Percentiles rank a stretch among this genome's conserved stretches.
Conservation (phyloP, 495 filamentous ascomycete species). For the Hypoxylon fuscum region DNA sequence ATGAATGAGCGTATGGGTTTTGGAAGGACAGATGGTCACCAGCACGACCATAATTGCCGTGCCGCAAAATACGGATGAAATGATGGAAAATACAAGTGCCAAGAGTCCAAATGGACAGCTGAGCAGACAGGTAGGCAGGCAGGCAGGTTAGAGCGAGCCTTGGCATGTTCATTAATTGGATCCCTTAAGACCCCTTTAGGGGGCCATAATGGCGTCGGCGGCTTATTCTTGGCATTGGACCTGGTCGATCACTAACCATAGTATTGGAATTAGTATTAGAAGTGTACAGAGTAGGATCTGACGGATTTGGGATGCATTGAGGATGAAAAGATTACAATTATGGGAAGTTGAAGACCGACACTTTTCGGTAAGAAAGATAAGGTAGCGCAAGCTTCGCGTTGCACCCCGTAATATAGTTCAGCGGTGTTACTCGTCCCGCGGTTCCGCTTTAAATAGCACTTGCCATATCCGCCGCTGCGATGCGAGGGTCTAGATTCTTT, state of each 20-base stretch:
- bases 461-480: neutral
- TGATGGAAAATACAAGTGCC: conserved; percentile 26
- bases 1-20: conserved; percentile 3
- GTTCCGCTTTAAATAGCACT: conserved; percentile 26
- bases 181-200: conserved; percentile 19
- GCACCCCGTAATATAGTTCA: neutral
- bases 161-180: conserved; percentile 38
- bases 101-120: conserved; percentile 25
- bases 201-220: conserved; percentile 17
- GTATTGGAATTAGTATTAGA: neutral
- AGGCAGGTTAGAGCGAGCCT: conserved; percentile 28
- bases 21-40: conserved; percentile 29
- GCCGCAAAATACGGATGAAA: conserved; percentile 31
- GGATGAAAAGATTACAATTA: neutral
- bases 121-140: conserved; percentile 19
- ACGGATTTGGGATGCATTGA: conserved; percentile 1
- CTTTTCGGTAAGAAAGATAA: too few relatives aligned
- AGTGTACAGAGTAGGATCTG: conserved; percentile 1
- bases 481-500: conserved; percentile 19
- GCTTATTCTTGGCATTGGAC: conserved; percentile 24
- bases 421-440: conserved; percentile 17
- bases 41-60: conserved; percentile 29
- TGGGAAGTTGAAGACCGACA: too few relatives aligned
- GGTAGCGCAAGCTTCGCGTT: too few relatives aligned
- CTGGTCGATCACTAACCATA: neutral